These are phyloP conservation scores for Schizochytrium sp. DNA, from an alignment of 108 stramenopile species.

Conservation along the genomic window DNA sequence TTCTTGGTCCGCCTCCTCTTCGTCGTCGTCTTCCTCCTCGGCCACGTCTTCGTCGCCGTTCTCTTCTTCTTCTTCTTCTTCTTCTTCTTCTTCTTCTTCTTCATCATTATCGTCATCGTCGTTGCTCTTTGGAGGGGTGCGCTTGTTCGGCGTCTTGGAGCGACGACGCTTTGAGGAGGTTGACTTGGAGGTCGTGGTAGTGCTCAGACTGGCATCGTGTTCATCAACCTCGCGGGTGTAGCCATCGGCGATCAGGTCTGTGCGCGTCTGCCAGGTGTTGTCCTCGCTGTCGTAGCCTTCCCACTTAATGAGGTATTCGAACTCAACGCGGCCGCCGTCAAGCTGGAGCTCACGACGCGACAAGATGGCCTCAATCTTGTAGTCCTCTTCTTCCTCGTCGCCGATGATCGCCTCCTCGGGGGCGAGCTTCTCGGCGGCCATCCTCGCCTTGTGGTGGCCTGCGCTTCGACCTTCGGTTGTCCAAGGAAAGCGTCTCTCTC, in stretches of 20 bases:
- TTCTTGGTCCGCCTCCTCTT: neutral
- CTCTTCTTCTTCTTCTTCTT: neutral
- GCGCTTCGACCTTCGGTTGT: no score
- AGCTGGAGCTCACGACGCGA: neutral
- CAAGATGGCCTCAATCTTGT: neutral
- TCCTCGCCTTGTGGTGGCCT: no score
- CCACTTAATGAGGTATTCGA: neutral
- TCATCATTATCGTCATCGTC: neutral
- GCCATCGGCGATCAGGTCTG: neutral
- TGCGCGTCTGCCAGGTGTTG: neutral
- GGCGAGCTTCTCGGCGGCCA: no score
- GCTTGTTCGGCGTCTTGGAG: neutral
- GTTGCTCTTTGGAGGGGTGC: no score
- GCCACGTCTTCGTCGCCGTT: neutral
- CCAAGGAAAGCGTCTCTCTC: no score
- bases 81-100: neutral
- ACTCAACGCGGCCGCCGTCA: neutral
- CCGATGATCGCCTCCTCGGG: no score
- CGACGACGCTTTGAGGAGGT: neutral
- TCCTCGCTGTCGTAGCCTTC: neutral
- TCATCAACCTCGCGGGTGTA: neutral
- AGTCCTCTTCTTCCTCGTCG: neutral
- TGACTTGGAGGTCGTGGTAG: neutral
- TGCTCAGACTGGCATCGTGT: neutral
- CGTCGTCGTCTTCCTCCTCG: neutral